Evolutionary conservation across 176 grass and related monocot genomes (phyloP), one percentile per base, ranked within the genome.

Genomic region (Zoysia japonica): DNA sequence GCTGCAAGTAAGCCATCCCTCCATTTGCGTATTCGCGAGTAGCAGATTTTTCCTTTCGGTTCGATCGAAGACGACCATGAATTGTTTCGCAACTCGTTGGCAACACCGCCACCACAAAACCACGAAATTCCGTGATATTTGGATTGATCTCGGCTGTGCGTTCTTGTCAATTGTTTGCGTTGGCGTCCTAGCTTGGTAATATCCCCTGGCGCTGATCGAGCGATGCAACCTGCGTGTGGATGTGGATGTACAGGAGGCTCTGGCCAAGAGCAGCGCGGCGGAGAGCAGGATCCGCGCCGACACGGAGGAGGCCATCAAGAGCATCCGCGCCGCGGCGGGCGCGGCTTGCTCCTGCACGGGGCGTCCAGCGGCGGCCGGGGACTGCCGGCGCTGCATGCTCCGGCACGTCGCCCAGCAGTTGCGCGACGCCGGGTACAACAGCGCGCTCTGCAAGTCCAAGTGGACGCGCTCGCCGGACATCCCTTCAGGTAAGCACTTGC

Each of bases 361-460:
- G 35, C 56, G 75, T 1, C 78, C 70, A 7, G 76, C 75, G 15
- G 77, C 75, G 50, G 55, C 50, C 37, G 71, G 85, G 1, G 84
- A 79, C 40, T 94, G 95, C 85, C 90, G 92, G 56, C 82, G 63
- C 46, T 98, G 95, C 86, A 70, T 71, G 67, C 81, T 94, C 11
- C 83, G 70, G 8, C 83, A 76, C 78, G 87, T 93, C 61, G 40
- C 84, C 14, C 54, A 83, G 28, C 65, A 70, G 60, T 90, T 98
- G 68, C 74, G 70, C 48, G 71, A 87, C 61, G 77, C 90, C 45
- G 92, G 95, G 10, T 94, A 89, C 80, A 81, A 87, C 83, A 94
- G 95, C 76, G 88, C 87, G 54, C 52, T 94, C 75, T 94, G 92
- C 90, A 91, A 76, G 68, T 98, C 95, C 81, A 98, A 94, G 79